These are phyloP conservation scores for Ophiocordyceps unilateralis DNA, from an alignment of 2,329 filamentous ascomycete species.

Conservation along the genomic window DNA sequence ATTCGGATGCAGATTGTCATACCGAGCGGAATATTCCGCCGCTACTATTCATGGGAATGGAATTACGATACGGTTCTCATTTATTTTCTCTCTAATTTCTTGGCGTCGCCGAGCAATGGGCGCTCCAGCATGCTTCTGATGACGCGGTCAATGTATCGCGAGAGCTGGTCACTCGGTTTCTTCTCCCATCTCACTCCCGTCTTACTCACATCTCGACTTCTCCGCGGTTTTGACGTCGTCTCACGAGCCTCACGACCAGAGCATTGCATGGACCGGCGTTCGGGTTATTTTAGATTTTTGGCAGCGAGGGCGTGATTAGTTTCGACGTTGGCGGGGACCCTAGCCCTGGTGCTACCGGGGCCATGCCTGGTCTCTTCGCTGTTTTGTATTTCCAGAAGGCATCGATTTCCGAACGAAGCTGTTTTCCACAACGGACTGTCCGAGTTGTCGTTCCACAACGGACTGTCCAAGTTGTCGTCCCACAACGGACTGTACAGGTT, in stretches of 20 bases:
- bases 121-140: background rate
- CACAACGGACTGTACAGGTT: too few species aligned
- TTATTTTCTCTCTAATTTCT: background rate
- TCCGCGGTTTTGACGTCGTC: background rate
- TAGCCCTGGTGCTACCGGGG: background rate
- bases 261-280: conserved; percentile 11
- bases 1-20: too few species aligned
- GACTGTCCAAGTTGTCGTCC: too few species aligned
- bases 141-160: background rate
- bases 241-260: conserved; percentile 13
- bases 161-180: background rate
- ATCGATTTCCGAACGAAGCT: too few species aligned
- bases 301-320: background rate
- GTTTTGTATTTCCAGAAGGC: background rate
- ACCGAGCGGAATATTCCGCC: too few species aligned
- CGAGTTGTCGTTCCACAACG: too few species aligned
- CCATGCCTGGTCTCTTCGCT: background rate
- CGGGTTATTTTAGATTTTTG: conserved; percentile 7
- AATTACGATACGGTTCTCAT: background rate
- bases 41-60: too few species aligned
- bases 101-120: background rate
- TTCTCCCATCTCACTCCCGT: background rate
- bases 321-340: background rate
- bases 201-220: background rate
- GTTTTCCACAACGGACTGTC: too few species aligned